phyloP scores from a whole-genome alignment of 73 alveolate species.

The Blepharisma japonicum region DNA sequence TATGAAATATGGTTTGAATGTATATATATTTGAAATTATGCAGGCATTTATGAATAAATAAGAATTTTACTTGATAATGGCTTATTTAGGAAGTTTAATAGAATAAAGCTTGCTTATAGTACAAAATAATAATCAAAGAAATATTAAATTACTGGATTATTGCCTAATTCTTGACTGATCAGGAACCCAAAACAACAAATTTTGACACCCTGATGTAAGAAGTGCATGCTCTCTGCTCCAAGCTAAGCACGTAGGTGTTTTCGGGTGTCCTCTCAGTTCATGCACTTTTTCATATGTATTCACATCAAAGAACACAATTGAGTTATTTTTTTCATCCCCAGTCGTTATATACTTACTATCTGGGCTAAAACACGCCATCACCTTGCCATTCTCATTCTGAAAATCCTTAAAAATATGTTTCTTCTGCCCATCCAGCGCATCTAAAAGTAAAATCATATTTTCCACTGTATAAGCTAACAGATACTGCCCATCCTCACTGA shows the following conservation, averaged over 20 bases:
- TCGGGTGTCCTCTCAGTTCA: constrained; percentile 52
- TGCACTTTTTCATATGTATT: constrained; percentile 62
- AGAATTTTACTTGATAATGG: no score
- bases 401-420: constrained; percentile 4
- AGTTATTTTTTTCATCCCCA: constrained; percentile 80
- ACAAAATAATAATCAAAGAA: no score
- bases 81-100: no score
- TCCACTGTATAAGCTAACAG: constrained; percentile 23
- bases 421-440: constrained; percentile 10
- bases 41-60: no score
- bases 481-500: constrained; percentile 28
- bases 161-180: constrained; percentile 24
- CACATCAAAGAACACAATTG: constrained; percentile 62
- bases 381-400: constrained; percentile 25
- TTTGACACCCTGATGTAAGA: constrained; percentile 59
- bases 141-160: no score
- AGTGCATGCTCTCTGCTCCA: constrained; percentile 47
- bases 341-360: constrained; percentile 76
- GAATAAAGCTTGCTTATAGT: no score
- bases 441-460: constrained; percentile 16
- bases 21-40: no score
- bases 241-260: constrained; percentile 44
- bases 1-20: no score
- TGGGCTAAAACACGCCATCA: constrained; percentile 65
- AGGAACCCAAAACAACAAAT: constrained; percentile 63